These are phyloP conservation scores for Cornus florida DNA, from an alignment of 148 eudicot genomes.

Conservation along the genomic window DNA sequence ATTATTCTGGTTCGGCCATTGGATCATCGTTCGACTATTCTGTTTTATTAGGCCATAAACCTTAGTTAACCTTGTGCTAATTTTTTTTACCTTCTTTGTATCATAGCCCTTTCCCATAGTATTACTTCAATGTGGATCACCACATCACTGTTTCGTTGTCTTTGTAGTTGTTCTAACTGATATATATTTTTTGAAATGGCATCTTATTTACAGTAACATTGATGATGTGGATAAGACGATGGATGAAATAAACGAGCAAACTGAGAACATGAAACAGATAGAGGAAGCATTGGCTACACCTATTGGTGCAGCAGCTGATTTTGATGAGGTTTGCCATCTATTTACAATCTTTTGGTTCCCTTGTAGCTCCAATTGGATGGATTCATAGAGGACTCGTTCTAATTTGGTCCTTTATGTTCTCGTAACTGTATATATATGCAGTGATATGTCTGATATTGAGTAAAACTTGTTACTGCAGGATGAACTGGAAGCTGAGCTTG, in stretches of 20 bases:
- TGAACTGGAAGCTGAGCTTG: conserved; percentile 67
- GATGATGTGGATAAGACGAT: conserved; percentile 61
- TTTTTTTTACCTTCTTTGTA: no score
- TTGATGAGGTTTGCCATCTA: conserved; percentile 43
- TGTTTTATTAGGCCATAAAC: not conserved
- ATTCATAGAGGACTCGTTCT: not conserved
- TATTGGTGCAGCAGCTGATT: conserved; percentile 53
- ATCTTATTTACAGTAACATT: conserved; percentile 36
- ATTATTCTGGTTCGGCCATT: not conserved
- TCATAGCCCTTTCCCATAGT: not conserved
- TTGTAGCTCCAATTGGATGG: not conserved
- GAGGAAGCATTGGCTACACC: conserved; percentile 55
- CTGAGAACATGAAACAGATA: conserved; percentile 58
- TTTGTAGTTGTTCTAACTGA: not conserved
- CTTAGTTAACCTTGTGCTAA: not conserved
- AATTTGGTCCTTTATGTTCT: not conserved
- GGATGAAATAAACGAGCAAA: conserved; percentile 66
- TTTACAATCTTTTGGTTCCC: not conserved
- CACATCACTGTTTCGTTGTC: not conserved
- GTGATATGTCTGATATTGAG: not conserved
- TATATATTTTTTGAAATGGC: not conserved
- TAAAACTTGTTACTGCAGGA: conserved; percentile 31
- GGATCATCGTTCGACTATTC: not conserved
- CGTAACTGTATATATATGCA: not conserved
- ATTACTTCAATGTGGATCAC: not conserved